Evolutionary conservation across 108 stramenopile genomes (phyloP).

Genomic region (Fragilariopsis cylindrus): DNA sequence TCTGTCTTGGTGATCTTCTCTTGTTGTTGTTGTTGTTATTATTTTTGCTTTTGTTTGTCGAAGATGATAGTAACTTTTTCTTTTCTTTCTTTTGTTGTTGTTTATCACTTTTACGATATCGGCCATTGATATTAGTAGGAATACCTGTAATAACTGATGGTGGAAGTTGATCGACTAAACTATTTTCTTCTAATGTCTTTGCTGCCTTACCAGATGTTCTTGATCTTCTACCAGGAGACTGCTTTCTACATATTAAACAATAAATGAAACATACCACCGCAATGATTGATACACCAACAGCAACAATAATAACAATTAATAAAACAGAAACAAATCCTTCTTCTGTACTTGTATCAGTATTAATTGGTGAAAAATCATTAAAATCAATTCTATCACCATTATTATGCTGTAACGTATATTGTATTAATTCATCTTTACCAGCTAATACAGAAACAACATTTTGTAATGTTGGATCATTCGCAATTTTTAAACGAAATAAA

Average conservation of each 20-base stretch:
- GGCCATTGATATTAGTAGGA: neutral
- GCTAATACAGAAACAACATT: neutral
- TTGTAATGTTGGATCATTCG: conserved; percentile 15
- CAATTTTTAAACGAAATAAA: conserved; percentile 19
- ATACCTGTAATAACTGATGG: neutral
- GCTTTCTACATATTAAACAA: conserved; percentile 14
- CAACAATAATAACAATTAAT: conserved; percentile 17
- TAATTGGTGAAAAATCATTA: too few species aligned
- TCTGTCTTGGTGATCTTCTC: neutral
- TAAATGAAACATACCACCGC: conserved; percentile 19
- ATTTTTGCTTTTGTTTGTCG: neutral
- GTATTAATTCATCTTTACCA: neutral
- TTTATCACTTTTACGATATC: too few species aligned
- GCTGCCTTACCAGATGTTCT: neutral
- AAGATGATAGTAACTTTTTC: neutral
- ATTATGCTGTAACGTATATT: neutral
- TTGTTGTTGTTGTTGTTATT: conserved; percentile 3
- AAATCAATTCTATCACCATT: neutral
- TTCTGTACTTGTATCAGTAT: neutral
- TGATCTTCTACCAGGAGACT: conserved; percentile 2
- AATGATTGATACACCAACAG: conserved; percentile 13
- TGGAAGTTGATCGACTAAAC: conserved; percentile 1
- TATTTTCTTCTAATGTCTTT: conserved; percentile 11
- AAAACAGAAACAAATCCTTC: conserved; percentile 12
- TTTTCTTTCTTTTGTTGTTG: too few species aligned